A percentile compares a stretch with the other conserved stretches of the same genome.
These are phyloP conservation scores for Cystoderma amianthinum DNA, from an alignment of 768 basidiomycete genomes.

Conservation along the genomic window DNA sequence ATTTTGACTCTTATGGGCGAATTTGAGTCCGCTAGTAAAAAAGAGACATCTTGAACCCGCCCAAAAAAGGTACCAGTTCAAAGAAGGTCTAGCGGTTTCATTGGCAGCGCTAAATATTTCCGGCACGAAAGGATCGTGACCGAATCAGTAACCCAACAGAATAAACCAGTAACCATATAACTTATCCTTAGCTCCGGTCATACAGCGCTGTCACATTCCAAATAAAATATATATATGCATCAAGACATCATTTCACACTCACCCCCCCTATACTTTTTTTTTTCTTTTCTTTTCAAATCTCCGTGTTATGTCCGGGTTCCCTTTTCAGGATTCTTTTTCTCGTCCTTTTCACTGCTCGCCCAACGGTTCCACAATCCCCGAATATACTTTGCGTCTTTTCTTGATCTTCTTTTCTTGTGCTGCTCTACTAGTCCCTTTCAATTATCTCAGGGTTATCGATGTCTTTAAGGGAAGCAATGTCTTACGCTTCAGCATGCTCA, in stretches of 20 bases:
- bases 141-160: slow-evolving; percentile 26
- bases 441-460: background rate
- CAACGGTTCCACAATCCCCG: slow-evolving; percentile 5
- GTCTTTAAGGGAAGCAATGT: background rate
- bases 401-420: too few species aligned
- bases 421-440: too few species aligned
- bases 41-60: slow-evolving; percentile 18
- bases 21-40: slow-evolving; percentile 16
- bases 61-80: slow-evolving; percentile 30
- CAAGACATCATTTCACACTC: too few species aligned
- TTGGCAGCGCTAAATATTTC: slow-evolving; percentile 29
- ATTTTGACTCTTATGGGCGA: slow-evolving; percentile 25
- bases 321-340: slow-evolving; percentile 4
- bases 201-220: slow-evolving; percentile 15
- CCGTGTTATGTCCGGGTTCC: slow-evolving; percentile 16
- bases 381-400: too few species aligned
- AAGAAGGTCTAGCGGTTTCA: slow-evolving; percentile 24
- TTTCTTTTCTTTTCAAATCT: slow-evolving; percentile 7
- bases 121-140: slow-evolving; percentile 27
- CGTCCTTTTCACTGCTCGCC: too few species aligned
- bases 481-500: background rate
- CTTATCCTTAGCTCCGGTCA: slow-evolving; percentile 17
- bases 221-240: background rate
- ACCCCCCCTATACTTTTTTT: slow-evolving; percentile 6
- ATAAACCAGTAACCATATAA: background rate